These are phyloP conservation scores for Hansfordia pulvinata DNA, from an alignment of 2,329 filamentous ascomycete genomes.

Conservation along the genomic window DNA sequence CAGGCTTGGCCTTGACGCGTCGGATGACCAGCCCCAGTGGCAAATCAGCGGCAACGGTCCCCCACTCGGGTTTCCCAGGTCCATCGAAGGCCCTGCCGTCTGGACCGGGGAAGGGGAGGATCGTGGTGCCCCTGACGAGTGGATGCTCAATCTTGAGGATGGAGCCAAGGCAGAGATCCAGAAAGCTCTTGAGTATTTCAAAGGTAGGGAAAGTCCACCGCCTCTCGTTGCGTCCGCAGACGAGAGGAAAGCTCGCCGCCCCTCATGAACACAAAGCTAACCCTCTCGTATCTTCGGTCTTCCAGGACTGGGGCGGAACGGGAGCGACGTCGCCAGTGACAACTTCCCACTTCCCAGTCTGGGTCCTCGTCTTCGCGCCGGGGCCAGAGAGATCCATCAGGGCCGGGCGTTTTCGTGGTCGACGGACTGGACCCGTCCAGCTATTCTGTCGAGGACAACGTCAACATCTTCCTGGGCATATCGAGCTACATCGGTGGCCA, in stretches of 20 bases:
- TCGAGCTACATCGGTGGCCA: conserved; percentile 40
- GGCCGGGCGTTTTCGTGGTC: conserved; percentile 39
- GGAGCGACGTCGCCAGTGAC: conserved; percentile 19
- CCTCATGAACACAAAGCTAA: background rate
- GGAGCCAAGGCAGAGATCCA: conserved; percentile 11
- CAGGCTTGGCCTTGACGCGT: no score
- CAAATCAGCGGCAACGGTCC: conserved; percentile 1
- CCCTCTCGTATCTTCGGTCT: no score
- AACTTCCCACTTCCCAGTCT: conserved; percentile 28
- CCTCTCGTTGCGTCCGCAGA: conserved; percentile 2
- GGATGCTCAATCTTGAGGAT: conserved; percentile 7
- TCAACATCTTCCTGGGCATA: conserved; percentile 41
- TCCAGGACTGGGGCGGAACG: conserved; percentile 21
- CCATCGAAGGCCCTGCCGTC: conserved; percentile 6
- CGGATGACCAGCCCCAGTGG: no score
- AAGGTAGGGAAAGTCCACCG: conserved; percentile 9
- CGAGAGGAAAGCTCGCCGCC: background rate
- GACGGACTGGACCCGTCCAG: conserved; percentile 33
- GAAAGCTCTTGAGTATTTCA: conserved; percentile 11
- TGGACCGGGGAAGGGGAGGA: no score
- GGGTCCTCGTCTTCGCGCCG: conserved; percentile 17
- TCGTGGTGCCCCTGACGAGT: no score
- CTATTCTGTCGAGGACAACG: conserved; percentile 37
- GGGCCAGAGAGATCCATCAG: conserved; percentile 21
- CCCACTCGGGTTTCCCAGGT: conserved; percentile 7